These are phyloP conservation scores for Phytophthora kernoviae DNA, from an alignment of 352 stramenopile genomes.

Conservation along the genomic window DNA sequence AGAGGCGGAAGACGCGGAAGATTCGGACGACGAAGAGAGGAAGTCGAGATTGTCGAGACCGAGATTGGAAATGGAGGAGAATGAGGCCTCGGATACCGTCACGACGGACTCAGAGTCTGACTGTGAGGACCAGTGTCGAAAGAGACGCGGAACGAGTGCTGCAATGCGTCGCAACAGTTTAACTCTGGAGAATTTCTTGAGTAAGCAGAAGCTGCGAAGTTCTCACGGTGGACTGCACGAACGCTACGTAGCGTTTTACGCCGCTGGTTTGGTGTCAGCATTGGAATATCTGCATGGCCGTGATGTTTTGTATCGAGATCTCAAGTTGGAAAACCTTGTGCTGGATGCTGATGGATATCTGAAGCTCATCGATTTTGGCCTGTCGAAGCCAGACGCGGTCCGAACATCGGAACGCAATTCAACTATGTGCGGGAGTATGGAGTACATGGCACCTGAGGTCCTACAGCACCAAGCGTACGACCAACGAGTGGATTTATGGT, in stretches of 20 bases:
- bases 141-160: conserved; percentile 16
- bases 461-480: conserved; percentile 64
- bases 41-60: conserved; percentile 6
- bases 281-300: conserved; percentile 83
- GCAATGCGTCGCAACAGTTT: conserved; percentile 34
- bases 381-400: conserved; percentile 58
- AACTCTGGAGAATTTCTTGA: conserved; percentile 46
- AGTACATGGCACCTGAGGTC: conserved; percentile 84
- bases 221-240: conserved; percentile 83
- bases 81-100: conserved; percentile 24
- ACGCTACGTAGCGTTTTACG: conserved; percentile 92
- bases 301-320: conserved; percentile 79
- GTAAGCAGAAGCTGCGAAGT: conserved; percentile 40
- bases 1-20: conserved; percentile 20
- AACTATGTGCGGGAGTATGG: conserved; percentile 74
- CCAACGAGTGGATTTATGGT: conserved; percentile 68
- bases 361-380: conserved; percentile 75
- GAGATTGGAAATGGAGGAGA: conserved; percentile 23
- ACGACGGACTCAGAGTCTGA: conserved; percentile 50
- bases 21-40: conserved; percentile 24
- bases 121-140: conserved; percentile 31
- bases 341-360: conserved; percentile 88
- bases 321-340: conserved; percentile 91
- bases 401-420: conserved; percentile 46
- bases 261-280: conserved; percentile 92